These are phyloP conservation scores for Elsinoe fawcettii DNA, from an alignment of 2,329 filamentous ascomycete species.

Conservation along the genomic window DNA sequence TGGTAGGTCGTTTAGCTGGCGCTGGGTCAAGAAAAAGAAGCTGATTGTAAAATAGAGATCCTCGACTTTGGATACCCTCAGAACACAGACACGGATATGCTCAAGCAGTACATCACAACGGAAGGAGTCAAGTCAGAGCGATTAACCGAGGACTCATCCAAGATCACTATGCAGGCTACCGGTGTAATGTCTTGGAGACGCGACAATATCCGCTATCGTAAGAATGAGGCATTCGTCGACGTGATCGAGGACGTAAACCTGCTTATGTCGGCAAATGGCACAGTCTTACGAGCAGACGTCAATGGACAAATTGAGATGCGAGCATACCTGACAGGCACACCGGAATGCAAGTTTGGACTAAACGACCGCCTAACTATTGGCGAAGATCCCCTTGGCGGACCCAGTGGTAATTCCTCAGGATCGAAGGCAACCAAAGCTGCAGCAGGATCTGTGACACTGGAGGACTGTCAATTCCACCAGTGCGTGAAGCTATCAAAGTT, in stretches of 20 bases:
- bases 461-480: constrained; percentile 98
- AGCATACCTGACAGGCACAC: constrained; percentile 90
- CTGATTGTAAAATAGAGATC: constrained; percentile 57
- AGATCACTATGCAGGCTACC: constrained; percentile 98
- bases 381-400: constrained; percentile 48
- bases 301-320: constrained; percentile 98
- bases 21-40: neutral
- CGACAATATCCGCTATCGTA: constrained; percentile 96
- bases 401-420: constrained; percentile 67
- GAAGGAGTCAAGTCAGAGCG: constrained; percentile 93
- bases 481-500: constrained; percentile 97
- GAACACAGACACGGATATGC: constrained; percentile 95
- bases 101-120: constrained; percentile 99
- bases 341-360: constrained; percentile 97
- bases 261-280: constrained; percentile 96
- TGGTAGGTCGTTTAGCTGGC: constrained; percentile 45
- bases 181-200: constrained; percentile 95
- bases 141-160: constrained; percentile 71
- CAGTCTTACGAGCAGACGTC: constrained; percentile 89
- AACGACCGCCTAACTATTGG: constrained; percentile 94
- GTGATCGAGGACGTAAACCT: constrained; percentile 99
- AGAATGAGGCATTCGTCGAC: constrained; percentile 98
- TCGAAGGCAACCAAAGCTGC: constrained; percentile 91
- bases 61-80: constrained; percentile 98
- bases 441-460: constrained; percentile 87